Evolutionary conservation across 2,329 filamentous ascomycete species (phyloP).

Genomic region (Alternaria longipes): DNA sequence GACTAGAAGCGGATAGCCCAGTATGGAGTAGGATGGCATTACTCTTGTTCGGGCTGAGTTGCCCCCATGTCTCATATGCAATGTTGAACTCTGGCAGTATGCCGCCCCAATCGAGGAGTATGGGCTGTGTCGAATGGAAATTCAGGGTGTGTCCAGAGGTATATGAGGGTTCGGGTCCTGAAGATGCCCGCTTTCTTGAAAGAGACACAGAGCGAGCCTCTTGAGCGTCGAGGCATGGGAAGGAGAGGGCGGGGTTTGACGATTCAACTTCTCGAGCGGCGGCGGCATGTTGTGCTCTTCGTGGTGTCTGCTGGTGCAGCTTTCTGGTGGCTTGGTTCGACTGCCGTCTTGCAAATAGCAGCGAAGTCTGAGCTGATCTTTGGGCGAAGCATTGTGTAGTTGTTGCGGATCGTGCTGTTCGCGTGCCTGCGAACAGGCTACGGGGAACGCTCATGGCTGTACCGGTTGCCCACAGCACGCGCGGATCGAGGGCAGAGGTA

Average conservation of each 20-base stretch:
- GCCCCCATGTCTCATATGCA: constrained; percentile 93
- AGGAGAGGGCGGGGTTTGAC: constrained; percentile 53
- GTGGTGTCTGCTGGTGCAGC: constrained; percentile 43
- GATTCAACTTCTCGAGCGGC: constrained; percentile 41
- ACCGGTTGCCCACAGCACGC: constrained; percentile 1
- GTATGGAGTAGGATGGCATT: constrained; percentile 95
- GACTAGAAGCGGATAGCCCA: constrained; percentile 94
- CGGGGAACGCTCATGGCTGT: constrained; percentile 44
- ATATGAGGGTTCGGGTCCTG: constrained; percentile 92
- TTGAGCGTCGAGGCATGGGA: constrained; percentile 54
- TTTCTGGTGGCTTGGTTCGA: constrained; percentile 34
- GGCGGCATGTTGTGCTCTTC: constrained; percentile 32
- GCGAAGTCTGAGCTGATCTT: constrained; percentile 16
- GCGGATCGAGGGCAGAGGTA: constrained; percentile 9
- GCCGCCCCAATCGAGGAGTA: constrained; percentile 94
- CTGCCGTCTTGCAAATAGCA: constrained; percentile 28
- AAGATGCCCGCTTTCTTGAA: constrained; percentile 71
- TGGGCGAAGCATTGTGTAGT: constrained; percentile 14
- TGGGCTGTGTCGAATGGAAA: constrained; percentile 76
- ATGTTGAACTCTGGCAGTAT: constrained; percentile 88
- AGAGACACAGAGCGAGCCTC: constrained; percentile 70
- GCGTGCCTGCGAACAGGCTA: constrained; percentile 37
- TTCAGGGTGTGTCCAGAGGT: constrained; percentile 84
- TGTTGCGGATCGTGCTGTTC: constrained; percentile 26
- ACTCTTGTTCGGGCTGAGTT: constrained; percentile 77